These are phyloP conservation scores for Lichtheimia corymbifera DNA, from an alignment of 371 early-diverging fungal genomes.

Conservation along the genomic window DNA sequence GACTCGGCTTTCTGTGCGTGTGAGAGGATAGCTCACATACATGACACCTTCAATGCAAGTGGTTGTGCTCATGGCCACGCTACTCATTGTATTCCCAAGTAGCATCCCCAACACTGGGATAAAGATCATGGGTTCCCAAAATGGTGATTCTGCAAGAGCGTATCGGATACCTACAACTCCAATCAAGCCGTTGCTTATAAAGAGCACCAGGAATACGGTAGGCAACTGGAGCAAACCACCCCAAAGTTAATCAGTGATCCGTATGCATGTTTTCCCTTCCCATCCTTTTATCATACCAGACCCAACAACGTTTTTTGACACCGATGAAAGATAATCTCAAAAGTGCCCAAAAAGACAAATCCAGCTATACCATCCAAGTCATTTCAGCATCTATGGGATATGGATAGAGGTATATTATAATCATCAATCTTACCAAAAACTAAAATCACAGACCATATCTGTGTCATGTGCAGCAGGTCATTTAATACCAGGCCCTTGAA, in stretches of 20 bases:
- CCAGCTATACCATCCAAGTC: neutral
- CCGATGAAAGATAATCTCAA: constrained; percentile 10
- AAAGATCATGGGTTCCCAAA: constrained; percentile 75
- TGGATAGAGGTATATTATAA: neutral
- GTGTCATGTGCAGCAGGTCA: constrained; percentile 9
- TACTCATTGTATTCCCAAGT: constrained; percentile 85
- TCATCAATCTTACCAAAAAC: constrained; percentile 10
- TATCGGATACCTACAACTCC: constrained; percentile 57
- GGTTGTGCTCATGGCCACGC: constrained; percentile 75
- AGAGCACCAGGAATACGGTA: constrained; percentile 45
- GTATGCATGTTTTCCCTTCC: neutral
- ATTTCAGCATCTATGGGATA: neutral
- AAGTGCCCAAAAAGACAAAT: constrained; percentile 10
- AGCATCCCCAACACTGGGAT: constrained; percentile 90
- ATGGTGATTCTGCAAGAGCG: constrained; percentile 72
- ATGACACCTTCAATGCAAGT: constrained; percentile 61
- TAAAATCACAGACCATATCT: constrained; percentile 3
- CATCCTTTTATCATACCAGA: constrained; percentile 1
- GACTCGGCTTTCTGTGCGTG: constrained; percentile 26
- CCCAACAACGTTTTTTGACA: constrained; percentile 6
- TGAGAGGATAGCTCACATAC: constrained; percentile 12
- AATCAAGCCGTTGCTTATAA: constrained; percentile 47
- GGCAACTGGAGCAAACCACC: constrained; percentile 44
- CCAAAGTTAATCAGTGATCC: neutral
- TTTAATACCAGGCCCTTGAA: constrained; percentile 12